Conservation (phyloP, 345 rosid genomes). For the Salix viminalis region DNA sequence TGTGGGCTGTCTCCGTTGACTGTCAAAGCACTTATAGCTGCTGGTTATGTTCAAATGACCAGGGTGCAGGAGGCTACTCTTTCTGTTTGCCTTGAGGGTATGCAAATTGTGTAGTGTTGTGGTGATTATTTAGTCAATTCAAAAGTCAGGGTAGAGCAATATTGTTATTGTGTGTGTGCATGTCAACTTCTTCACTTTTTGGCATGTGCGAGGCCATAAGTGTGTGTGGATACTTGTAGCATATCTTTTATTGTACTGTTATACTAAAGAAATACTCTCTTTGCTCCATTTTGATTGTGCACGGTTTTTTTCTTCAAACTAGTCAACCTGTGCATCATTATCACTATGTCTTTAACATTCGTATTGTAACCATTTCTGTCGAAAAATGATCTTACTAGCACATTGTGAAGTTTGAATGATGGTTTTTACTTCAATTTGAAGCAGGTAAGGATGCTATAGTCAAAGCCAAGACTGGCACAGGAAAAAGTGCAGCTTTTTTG, state of each 20-base stretch:
- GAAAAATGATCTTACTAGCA: neutral
- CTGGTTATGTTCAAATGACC: slow-evolving; percentile 87
- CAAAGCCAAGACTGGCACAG: slow-evolving; percentile 92
- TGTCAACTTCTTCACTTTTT: neutral
- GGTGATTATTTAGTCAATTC: neutral
- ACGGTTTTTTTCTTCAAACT: neutral
- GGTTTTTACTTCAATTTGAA: slow-evolving; percentile 20
- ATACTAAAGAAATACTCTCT: neutral
- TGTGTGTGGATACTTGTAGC: neutral
- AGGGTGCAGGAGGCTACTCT: slow-evolving; percentile 82
- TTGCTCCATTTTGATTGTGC: neutral
- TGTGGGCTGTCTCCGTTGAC: slow-evolving; percentile 76
- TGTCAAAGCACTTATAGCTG: slow-evolving; percentile 61
- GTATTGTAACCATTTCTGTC: neutral
- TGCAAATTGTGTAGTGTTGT: neutral
- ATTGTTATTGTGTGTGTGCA: neutral
- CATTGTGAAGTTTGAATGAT: neutral
- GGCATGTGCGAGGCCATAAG: neutral
- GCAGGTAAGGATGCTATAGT: slow-evolving; percentile 89
- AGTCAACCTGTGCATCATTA: neutral
- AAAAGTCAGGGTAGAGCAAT: neutral
- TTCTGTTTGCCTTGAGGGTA: slow-evolving; percentile 71
- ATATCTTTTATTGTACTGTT: neutral
- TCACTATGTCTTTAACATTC: neutral
- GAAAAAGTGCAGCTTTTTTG: slow-evolving; percentile 85